Base-by-base conservation (phyloP, 2,329 filamentous ascomycete genomes). In the Lasiodiplodia theobromae region DNA sequence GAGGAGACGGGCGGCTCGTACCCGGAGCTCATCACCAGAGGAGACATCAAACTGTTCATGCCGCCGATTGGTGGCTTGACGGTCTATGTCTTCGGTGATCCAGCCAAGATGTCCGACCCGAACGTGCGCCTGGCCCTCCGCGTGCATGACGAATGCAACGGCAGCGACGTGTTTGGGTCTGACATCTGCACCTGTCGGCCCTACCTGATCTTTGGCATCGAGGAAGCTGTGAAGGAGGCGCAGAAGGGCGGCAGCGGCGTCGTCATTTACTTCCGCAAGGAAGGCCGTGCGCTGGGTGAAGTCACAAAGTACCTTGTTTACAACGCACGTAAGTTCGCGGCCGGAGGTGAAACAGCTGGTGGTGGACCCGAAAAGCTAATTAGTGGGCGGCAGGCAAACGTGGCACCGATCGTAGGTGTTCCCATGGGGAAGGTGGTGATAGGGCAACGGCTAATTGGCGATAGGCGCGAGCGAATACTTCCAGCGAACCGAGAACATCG, bases 211-310 rank as follows among this genome's bases (percentile, higher is more conserved):
- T 98, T 96, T 78, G 96, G 96, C 70, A 96, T 99, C 70, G 94
- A 97, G 76, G 96, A 99, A 81, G 96, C 96, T 14, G 95, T 99
- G 73, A 97, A 96, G 77, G 94, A 98, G 82, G 96, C 96, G 12
- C 96, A 98, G 78, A 93, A 92, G 68, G 95, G 95, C 66, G 95
- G 95, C 58, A 95, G 91, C 74, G 95, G 95, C 68, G 93, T 97
- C 25, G 96, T 98, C 66, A 97, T 98, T 78, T 99, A 99, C 80
- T 99, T 98, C 88, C 90, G 96, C 73, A 99, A 99, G 80, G 96
- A 99, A 83, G 96, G 96, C 38, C 88, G 96, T 73, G 96, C 95
- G 47, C 84, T 98, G 7, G 96, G 96, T 66, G 96, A 99, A 80
- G 96, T 99, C 37, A 97, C 94, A 66, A 97, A 97, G 76, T 91